phyloP scores from a whole-genome alignment of 352 stramenopile genomes.

The Globisporangium barbulae region DNA sequence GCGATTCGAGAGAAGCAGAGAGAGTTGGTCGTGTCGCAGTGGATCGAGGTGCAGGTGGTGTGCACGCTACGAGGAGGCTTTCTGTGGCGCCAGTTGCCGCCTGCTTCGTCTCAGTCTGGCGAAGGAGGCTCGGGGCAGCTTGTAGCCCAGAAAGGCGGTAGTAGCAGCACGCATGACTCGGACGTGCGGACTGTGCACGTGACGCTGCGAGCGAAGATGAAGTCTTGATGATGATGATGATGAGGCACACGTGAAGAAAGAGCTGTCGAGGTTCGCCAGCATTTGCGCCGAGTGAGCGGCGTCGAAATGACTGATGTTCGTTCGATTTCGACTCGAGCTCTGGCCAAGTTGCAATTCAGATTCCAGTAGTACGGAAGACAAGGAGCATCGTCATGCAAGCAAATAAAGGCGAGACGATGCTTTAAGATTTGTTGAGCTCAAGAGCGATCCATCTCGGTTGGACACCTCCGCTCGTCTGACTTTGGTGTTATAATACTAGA shows the following conservation, averaged over 20 bases:
- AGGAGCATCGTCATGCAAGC: too few relatives aligned
- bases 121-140: not conserved
- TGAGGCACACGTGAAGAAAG: not conserved
- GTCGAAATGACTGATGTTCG: too few relatives aligned
- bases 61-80: constrained; percentile 39
- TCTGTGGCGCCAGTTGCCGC: constrained; percentile 28
- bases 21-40: constrained; percentile 33
- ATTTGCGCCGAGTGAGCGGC: too few relatives aligned
- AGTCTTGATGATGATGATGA: not conserved
- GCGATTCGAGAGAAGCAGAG: constrained; percentile 16
- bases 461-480: too few relatives aligned
- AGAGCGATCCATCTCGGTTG: too few relatives aligned
- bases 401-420: too few relatives aligned
- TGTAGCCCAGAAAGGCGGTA: constrained; percentile 1
- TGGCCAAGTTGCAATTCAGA: too few relatives aligned
- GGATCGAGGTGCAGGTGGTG: constrained; percentile 36
- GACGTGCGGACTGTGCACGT: constrained; percentile 6
- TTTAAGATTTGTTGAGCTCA: too few relatives aligned
- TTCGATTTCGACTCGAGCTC: too few relatives aligned
- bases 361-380: too few relatives aligned
- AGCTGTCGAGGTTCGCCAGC: not conserved
- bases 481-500: too few relatives aligned
- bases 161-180: not conserved
- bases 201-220: constrained; percentile 12
- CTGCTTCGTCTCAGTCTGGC: not conserved